Evolutionary conservation across 2,329 filamentous ascomycete genomes (phyloP).

Genomic region (Colletotrichum endophyticum): DNA sequence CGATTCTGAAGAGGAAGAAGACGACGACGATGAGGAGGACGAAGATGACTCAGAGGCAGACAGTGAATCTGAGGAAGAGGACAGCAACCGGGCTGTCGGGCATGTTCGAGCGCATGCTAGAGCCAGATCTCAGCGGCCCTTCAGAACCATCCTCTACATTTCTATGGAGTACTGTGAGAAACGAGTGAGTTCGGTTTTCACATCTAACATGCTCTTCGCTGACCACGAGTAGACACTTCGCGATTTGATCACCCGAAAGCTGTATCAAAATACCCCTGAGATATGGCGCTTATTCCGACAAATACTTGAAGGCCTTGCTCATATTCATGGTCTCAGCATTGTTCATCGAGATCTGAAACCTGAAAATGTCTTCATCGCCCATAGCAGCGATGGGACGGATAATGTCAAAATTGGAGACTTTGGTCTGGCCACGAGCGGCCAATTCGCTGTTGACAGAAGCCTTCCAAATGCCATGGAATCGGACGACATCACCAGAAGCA

Average conservation of each 20-base stretch:
- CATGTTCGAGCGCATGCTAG: slow-evolving; percentile 20
- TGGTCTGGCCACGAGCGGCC: slow-evolving; percentile 88
- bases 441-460: slow-evolving; percentile 68
- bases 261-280: slow-evolving; percentile 77
- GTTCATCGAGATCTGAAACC: slow-evolving; percentile 97
- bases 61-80: slow-evolving; percentile 39
- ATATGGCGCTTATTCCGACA: slow-evolving; percentile 92
- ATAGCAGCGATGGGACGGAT: slow-evolving; percentile 72
- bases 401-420: slow-evolving; percentile 98
- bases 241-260: slow-evolving; percentile 79
- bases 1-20: slow-evolving; percentile 45
- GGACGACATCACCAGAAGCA: slow-evolving; percentile 72
- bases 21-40: slow-evolving; percentile 39
- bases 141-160: slow-evolving; percentile 85
- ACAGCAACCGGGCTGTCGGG: slow-evolving; percentile 25
- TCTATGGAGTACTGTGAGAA: slow-evolving; percentile 99
- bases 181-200: slow-evolving; percentile 55
- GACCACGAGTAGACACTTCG: slow-evolving; percentile 69
- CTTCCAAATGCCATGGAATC: slow-evolving; percentile 46
- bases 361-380: slow-evolving; percentile 91
- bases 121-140: slow-evolving; percentile 50
- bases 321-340: slow-evolving; percentile 90
- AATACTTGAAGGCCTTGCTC: slow-evolving; percentile 84
- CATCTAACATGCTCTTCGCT: background rate
- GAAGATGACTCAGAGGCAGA: slow-evolving; percentile 49